phyloP scores from a whole-genome alignment of 139 green algal species.

The Nannochloris sp. region DNA sequence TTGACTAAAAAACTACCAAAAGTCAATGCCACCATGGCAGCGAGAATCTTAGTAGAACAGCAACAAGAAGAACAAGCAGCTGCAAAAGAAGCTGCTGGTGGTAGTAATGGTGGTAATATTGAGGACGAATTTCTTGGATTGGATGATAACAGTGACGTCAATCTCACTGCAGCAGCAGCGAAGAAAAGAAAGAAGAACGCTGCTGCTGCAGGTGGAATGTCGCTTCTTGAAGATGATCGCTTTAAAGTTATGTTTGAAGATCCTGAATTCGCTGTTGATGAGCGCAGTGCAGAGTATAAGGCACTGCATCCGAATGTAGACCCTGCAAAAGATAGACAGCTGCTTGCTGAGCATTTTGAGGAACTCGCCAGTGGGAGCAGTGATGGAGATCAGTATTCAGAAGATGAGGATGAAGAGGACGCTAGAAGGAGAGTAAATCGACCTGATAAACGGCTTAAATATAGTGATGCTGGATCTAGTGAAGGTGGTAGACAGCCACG shows the following conservation, averaged over 20 bases:
- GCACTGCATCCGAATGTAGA: slow-evolving; percentile 80
- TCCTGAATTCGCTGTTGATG: slow-evolving; percentile 73
- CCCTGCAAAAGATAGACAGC: slow-evolving; percentile 22
- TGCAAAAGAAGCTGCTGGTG: background rate
- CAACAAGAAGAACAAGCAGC: slow-evolving; percentile 3
- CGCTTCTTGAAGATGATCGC: slow-evolving; percentile 53
- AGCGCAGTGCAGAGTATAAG: slow-evolving; percentile 68
- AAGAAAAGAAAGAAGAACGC: slow-evolving; percentile 19
- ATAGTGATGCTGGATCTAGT: background rate
- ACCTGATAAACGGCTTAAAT: slow-evolving; percentile 8
- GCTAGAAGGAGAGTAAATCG: background rate
- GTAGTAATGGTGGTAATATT: background rate
- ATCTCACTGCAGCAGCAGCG: too few relatives aligned
- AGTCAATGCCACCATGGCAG: slow-evolving; percentile 69
- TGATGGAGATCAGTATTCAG: background rate
- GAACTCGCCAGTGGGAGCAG: slow-evolving; percentile 7
- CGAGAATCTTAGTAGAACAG: slow-evolving; percentile 48
- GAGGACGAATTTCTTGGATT: slow-evolving; percentile 4
- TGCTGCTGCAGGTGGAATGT: slow-evolving; percentile 9
- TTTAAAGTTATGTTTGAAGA: slow-evolving; percentile 80
- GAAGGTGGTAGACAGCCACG: slow-evolving; percentile 16
- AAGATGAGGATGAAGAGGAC: slow-evolving; percentile 7
- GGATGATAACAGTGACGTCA: too few relatives aligned
- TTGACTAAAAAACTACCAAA: slow-evolving; percentile 77
- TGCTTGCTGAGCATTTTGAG: slow-evolving; percentile 64